Evolutionary conservation across 208 protist genomes (phyloP).

Genomic region (Trypanosoma avium): DNA sequence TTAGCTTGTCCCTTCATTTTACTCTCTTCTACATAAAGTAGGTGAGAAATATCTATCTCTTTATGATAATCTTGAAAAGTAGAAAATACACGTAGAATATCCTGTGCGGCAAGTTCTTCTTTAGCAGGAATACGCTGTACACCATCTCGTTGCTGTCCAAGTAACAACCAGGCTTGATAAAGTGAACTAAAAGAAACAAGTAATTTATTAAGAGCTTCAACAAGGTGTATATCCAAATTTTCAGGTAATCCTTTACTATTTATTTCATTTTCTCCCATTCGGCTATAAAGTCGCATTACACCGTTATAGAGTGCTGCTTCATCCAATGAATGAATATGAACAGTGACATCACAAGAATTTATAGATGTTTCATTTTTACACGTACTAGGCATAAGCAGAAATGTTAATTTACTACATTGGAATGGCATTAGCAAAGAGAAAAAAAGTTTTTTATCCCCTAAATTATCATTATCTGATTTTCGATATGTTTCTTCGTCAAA

Average conservation of each 20-base stretch:
- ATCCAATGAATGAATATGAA: slow-evolving; percentile 51
- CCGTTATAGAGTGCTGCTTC: slow-evolving; percentile 55
- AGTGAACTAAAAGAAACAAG: slow-evolving; percentile 57
- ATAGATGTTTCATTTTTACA: background rate
- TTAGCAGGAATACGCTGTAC: background rate
- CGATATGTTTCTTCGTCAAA: background rate
- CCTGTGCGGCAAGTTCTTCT: slow-evolving; percentile 24
- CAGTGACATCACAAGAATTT: slow-evolving; percentile 27
- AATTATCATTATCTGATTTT: background rate
- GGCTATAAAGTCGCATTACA: slow-evolving; percentile 45
- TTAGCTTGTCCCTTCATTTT: background rate
- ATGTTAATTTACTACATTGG: slow-evolving; percentile 12
- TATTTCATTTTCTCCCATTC: background rate
- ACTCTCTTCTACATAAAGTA: slow-evolving; percentile 45
- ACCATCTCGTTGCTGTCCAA: slow-evolving; percentile 9
- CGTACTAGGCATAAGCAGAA: slow-evolving; percentile 21
- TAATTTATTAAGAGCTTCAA: slow-evolving; percentile 49
- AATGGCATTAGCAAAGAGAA: slow-evolving; percentile 5
- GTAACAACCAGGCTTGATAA: slow-evolving; percentile 27
- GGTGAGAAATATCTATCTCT: slow-evolving; percentile 71
- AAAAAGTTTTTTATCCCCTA: slow-evolving; percentile 5
- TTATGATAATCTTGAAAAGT: slow-evolving; percentile 47
- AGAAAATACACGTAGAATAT: slow-evolving; percentile 32
- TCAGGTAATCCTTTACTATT: slow-evolving; percentile 31
- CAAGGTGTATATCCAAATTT: slow-evolving; percentile 40